Evolutionary conservation across 768 basidiomycete genomes (phyloP).

Genomic region (Hydnomerulius pinastri): DNA sequence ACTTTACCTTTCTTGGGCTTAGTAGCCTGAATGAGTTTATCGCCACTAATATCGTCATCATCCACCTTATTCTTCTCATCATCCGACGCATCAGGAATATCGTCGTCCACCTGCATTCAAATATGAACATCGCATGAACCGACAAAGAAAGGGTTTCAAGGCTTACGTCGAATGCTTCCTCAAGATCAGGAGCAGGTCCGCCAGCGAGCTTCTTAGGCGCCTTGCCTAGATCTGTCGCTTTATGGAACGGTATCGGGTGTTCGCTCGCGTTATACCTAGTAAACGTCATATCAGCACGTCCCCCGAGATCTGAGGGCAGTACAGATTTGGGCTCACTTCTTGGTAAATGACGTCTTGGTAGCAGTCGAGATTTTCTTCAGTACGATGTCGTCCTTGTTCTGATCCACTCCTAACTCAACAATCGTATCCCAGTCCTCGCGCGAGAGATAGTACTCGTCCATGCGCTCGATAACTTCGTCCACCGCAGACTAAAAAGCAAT

Average conservation of each 20-base stretch:
- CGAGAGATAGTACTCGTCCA: slow-evolving; percentile 94
- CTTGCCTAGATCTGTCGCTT: slow-evolving; percentile 79
- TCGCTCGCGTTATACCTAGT: slow-evolving; percentile 83
- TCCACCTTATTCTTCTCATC: slow-evolving; percentile 41
- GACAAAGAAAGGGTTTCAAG: background rate
- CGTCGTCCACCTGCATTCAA: slow-evolving; percentile 45
- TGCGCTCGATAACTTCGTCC: slow-evolving; percentile 76
- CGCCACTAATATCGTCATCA: slow-evolving; percentile 48
- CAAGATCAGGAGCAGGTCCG: slow-evolving; percentile 83
- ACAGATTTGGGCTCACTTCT: slow-evolving; percentile 54
- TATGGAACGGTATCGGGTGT: slow-evolving; percentile 96
- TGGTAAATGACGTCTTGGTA: slow-evolving; percentile 84
- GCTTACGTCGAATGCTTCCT: slow-evolving; percentile 85
- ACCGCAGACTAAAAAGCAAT: slow-evolving; percentile 47
- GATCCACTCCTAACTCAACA: slow-evolving; percentile 88
- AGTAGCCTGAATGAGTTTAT: slow-evolving; percentile 61
- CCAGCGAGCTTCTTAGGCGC: slow-evolving; percentile 75
- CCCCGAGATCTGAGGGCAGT: background rate
- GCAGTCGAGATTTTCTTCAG: slow-evolving; percentile 82
- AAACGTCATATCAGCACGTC: background rate
- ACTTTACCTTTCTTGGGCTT: slow-evolving; percentile 36
- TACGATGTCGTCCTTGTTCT: slow-evolving; percentile 70
- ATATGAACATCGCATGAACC: slow-evolving; percentile 2
- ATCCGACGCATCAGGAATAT: slow-evolving; percentile 47
- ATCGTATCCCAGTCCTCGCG: slow-evolving; percentile 98